phyloP scores from a whole-genome alignment of 306 rosid species.

The Nissolia schottii region DNA sequence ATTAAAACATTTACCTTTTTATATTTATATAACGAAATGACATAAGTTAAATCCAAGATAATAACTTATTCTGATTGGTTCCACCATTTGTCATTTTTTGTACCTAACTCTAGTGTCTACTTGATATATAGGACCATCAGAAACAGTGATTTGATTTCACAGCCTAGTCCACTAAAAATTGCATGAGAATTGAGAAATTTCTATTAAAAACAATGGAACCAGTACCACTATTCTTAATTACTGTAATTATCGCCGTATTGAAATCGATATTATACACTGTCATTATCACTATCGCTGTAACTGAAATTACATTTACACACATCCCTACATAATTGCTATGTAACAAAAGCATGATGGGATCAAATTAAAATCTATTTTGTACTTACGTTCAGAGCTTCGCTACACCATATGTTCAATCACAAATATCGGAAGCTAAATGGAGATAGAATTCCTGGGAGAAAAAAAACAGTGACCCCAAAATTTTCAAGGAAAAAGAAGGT shows the following conservation, averaged over 20 bases:
- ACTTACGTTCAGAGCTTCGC: slow-evolving; percentile 16
- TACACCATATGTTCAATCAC: neutral
- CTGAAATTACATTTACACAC: neutral
- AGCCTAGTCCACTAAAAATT: neutral
- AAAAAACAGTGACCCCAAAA: neutral
- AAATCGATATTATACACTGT: neutral
- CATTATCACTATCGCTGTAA: neutral
- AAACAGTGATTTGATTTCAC: neutral
- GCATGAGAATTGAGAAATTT: too few relatives aligned
- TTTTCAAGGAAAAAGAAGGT: neutral
- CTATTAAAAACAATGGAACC: too few relatives aligned
- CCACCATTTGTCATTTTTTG: neutral
- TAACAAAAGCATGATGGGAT: neutral
- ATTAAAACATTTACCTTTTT: too few relatives aligned
- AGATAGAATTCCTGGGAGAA: neutral
- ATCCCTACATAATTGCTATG: neutral
- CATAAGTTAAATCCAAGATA: too few relatives aligned
- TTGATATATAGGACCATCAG: neutral
- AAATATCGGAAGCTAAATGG: neutral
- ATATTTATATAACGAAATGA: too few relatives aligned
- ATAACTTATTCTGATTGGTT: neutral
- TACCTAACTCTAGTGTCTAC: neutral
- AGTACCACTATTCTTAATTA: neutral
- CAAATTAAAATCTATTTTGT: neutral
- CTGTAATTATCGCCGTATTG: neutral